Evolutionary conservation across 768 basidiomycete genomes (phyloP).

Genomic region (Psilocybe azurescens): DNA sequence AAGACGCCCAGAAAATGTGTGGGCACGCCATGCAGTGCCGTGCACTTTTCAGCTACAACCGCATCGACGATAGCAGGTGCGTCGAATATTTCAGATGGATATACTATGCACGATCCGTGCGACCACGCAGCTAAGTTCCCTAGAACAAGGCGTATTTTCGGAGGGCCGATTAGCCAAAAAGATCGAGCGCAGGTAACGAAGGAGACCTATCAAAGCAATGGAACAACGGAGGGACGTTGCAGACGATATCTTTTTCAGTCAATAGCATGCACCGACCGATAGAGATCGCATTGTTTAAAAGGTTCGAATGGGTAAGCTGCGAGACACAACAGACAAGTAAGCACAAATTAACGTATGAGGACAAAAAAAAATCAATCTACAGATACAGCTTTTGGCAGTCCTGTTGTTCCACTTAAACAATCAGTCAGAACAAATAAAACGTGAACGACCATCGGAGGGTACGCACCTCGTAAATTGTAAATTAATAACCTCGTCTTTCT

Average conservation of each 20-base stretch:
- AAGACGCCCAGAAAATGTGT: slow-evolving; percentile 85
- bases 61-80: slow-evolving; percentile 74
- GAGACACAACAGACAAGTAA: neutral
- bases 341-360: too few relatives aligned
- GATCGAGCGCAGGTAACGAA: neutral
- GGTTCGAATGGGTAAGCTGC: slow-evolving; percentile 78
- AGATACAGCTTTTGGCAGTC: slow-evolving; percentile 82
- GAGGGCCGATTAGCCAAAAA: slow-evolving; percentile 1
- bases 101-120: slow-evolving; percentile 76
- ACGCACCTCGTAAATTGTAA: slow-evolving; percentile 83
- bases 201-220: slow-evolving; percentile 87
- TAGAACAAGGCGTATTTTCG: slow-evolving; percentile 68
- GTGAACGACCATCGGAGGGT: neutral
- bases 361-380: slow-evolving; percentile 36
- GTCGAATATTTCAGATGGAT: slow-evolving; percentile 69
- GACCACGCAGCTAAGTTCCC: slow-evolving; percentile 83
- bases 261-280: slow-evolving; percentile 78
- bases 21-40: slow-evolving; percentile 83
- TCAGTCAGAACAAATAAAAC: neutral
- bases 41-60: slow-evolving; percentile 70
- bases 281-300: slow-evolving; percentile 77
- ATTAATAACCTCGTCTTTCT: slow-evolving; percentile 77
- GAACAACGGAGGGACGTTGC: slow-evolving; percentile 85
- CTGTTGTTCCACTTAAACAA: slow-evolving; percentile 73
- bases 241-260: slow-evolving; percentile 67